phyloP scores from a whole-genome alignment of 805 yeast genomes.

The Maudiozyma turicensis region DNA sequence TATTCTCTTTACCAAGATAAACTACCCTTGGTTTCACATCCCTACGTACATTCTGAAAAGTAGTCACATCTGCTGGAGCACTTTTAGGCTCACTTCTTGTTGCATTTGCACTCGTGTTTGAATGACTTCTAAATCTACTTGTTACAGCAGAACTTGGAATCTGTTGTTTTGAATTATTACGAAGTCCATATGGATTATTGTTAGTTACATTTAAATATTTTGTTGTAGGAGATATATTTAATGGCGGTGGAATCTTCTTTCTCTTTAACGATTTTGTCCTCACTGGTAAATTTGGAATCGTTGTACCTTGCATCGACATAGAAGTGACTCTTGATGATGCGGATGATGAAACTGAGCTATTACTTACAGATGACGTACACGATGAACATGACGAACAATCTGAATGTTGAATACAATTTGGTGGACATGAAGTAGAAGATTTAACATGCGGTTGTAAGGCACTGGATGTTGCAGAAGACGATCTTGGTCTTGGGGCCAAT shows the following conservation, averaged over 20 bases:
- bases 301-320: background rate
- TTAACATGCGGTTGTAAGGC: background rate
- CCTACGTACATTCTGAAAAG: slow-evolving; percentile 7
- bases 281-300: background rate
- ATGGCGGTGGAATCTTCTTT: slow-evolving; percentile 21
- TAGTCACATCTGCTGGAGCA: slow-evolving; percentile 21
- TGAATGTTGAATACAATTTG: background rate
- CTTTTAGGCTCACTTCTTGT: slow-evolving; percentile 7
- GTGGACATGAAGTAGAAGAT: background rate
- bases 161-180: background rate
- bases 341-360: background rate
- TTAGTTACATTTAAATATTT: background rate
- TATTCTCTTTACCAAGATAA: slow-evolving; percentile 12
- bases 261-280: slow-evolving; percentile 18
- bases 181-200: background rate
- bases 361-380: background rate
- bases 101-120: background rate
- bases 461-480: background rate
- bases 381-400: background rate
- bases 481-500: background rate
- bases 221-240: slow-evolving; percentile 7
- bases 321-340: background rate
- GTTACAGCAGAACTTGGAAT: background rate
- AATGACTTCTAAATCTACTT: background rate
- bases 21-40: slow-evolving; percentile 19